phyloP scores from a whole-genome alignment of 1,139 yeast species.

The Suhomyces panamericanus region DNA sequence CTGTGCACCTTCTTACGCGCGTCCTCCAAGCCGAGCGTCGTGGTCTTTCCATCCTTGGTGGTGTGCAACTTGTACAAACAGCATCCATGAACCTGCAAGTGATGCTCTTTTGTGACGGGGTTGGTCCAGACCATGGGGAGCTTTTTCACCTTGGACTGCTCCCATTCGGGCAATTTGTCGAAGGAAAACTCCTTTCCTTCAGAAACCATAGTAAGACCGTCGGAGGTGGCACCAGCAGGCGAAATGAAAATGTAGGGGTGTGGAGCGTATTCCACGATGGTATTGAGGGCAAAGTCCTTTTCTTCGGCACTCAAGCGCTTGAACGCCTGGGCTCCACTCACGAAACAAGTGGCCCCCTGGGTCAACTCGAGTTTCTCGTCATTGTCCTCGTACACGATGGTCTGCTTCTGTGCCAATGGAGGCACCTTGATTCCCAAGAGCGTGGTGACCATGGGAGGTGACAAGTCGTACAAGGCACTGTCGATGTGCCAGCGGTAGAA shows the following conservation, averaged over 20 bases:
- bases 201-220: constrained; percentile 81
- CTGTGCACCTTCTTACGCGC: constrained; percentile 70
- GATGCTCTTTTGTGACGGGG: constrained; percentile 81
- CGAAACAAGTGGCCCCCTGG: constrained; percentile 87
- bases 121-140: constrained; percentile 91
- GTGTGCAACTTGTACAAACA: constrained; percentile 70
- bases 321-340: constrained; percentile 77
- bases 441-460: constrained; percentile 85
- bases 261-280: constrained; percentile 84
- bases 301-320: constrained; percentile 65
- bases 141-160: constrained; percentile 66
- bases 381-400: constrained; percentile 60
- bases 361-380: constrained; percentile 64
- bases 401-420: constrained; percentile 43
- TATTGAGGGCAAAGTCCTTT: constrained; percentile 67
- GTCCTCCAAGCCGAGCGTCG: constrained; percentile 57
- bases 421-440: constrained; percentile 84
- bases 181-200: constrained; percentile 71
- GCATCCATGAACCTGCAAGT: constrained; percentile 84
- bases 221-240: constrained; percentile 77
- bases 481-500: constrained; percentile 94
- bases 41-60: constrained; percentile 52
- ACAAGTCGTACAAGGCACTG: constrained; percentile 78
- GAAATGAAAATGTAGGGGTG: constrained; percentile 86
- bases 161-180: constrained; percentile 79